These are phyloP conservation scores for Stereum hirsutum DNA, from an alignment of 1,284 basidiomycete species.

Conservation along the genomic window DNA sequence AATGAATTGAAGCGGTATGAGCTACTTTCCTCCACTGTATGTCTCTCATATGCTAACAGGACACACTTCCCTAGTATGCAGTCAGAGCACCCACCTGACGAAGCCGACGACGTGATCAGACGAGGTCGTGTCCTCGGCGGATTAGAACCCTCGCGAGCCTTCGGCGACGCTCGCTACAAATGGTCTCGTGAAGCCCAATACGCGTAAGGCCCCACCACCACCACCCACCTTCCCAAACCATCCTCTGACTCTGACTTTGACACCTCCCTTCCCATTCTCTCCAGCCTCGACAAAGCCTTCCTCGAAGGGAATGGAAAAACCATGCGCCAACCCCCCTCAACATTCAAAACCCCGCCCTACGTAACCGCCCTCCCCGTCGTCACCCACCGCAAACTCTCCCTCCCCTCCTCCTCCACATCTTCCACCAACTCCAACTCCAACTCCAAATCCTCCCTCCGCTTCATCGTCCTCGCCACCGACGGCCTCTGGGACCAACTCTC, in stretches of 20 bases:
- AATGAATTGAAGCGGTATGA: conserved; percentile 66
- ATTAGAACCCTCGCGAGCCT: conserved; percentile 90
- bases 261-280: no score
- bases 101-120: conserved; percentile 75
- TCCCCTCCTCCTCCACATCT: conserved; percentile 20
- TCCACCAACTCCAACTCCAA: conserved; percentile 13
- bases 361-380: conserved; percentile 88
- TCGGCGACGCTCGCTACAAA: conserved; percentile 95
- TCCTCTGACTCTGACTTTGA: conserved; percentile 4
- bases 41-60: neutral
- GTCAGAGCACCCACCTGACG: conserved; percentile 81
- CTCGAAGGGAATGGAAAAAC: conserved; percentile 51
- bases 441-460: conserved; percentile 32
- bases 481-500: conserved; percentile 94
- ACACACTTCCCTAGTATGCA: conserved; percentile 50
- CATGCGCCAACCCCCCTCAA: conserved; percentile 49
- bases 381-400: conserved; percentile 64
- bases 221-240: conserved; percentile 1
- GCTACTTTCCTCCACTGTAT: neutral
- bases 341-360: conserved; percentile 87
- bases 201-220: conserved; percentile 37
- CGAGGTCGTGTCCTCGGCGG: conserved; percentile 88
- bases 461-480: conserved; percentile 87
- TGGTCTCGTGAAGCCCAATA: conserved; percentile 70
- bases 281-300: conserved; percentile 60